phyloP scores from a whole-genome alignment of 805 yeast species.

The Ogataea chonburiensis region DNA sequence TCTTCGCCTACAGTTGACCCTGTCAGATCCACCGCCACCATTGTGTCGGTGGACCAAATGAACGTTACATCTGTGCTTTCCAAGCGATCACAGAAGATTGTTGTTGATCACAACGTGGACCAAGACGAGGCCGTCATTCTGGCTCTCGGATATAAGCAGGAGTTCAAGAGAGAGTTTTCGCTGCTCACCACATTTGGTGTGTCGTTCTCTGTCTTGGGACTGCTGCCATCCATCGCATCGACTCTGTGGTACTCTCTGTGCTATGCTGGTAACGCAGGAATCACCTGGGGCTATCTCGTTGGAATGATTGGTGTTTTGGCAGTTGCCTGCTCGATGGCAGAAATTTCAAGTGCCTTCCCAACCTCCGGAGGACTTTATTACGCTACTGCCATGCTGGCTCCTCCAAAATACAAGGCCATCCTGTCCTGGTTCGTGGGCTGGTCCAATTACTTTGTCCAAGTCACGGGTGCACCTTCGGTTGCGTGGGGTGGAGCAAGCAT shows the following conservation, averaged over 20 bases:
- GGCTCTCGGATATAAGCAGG: conserved; percentile 62
- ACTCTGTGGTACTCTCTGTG: conserved; percentile 57
- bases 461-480: conserved; percentile 60
- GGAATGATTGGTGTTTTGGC: conserved; percentile 54
- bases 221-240: conserved; percentile 64
- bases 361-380: conserved; percentile 67
- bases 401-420: conserved; percentile 49
- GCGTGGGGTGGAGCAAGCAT: conserved; percentile 56
- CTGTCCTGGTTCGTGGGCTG: conserved; percentile 63
- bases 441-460: conserved; percentile 62
- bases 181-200: conserved; percentile 59
- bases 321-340: conserved; percentile 62
- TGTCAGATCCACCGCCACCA: conserved; percentile 28
- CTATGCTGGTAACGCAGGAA: conserved; percentile 60
- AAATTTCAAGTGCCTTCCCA: conserved; percentile 61
- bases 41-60: conserved; percentile 30
- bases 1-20: conserved; percentile 16
- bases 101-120: conserved; percentile 47
- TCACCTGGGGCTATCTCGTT: conserved; percentile 59
- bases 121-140: conserved; percentile 51
- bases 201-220: conserved; percentile 60
- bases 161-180: conserved; percentile 59
- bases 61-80: conserved; percentile 29
- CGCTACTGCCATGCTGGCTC: conserved; percentile 61
- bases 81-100: conserved; percentile 21